Base-by-base conservation (phyloP, 129 eudicot species). In the Lactuca sativa region DNA sequence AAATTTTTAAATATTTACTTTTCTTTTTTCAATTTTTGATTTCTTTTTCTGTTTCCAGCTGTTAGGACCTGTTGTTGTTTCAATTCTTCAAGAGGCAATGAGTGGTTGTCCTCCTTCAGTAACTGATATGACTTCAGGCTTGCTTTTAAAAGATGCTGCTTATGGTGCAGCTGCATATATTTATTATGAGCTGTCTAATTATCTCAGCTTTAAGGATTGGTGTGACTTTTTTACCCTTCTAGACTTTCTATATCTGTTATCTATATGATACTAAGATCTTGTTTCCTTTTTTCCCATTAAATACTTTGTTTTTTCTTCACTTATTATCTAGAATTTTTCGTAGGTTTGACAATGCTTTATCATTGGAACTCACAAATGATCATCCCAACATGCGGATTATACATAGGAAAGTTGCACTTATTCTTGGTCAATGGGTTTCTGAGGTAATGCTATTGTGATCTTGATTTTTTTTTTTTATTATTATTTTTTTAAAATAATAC, bases 381-480 rank as follows among this genome's bases (percentile, higher is more conserved):
- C 93, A 95, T 75, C 97, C 96, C 12, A 95, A 90, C 77, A 90
- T 84, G 96, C 89, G 95, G 32, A 87, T 95, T 82, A 90, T 95
- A 86, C 97, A 87, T 67, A 75, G 99, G 77, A 95, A 95, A 85
- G 99, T 95, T 75, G 99, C 97, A 55, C 84, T 95, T 62, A 90
- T 95, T 72, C 95, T 95, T 75, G 99, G 99, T 72, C 99, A 95
- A 72, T 95, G 97, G 99, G 99, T 95, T 71, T 95, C 99, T 14
- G 99, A 95, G 99, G 99, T 93, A 85, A 74, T 54, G 70, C 69
- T 32, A 47, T 43, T 57, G 52, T 71, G 16, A 7, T 59, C 38
- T 17, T 44, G 48, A 0, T 61, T 59, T 47, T 18, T 34, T 44
- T 11, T 6, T 21, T 21, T 21, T 21, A 21, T 21, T 21, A 0